These are phyloP conservation scores for Mallotus nudiflorus DNA, from an alignment of 345 rosid species.

Conservation along the genomic window DNA sequence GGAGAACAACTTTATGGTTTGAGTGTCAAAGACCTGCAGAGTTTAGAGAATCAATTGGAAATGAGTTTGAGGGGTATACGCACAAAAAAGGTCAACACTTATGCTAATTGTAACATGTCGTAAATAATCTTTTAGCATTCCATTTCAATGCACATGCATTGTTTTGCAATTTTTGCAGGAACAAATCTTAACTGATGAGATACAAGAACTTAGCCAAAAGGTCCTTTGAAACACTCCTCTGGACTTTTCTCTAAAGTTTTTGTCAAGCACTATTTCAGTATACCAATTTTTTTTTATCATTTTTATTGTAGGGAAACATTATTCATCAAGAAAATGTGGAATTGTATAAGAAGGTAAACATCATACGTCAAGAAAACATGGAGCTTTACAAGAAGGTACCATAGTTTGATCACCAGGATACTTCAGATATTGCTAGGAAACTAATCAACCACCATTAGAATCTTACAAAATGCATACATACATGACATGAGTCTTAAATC, in stretches of 20 bases:
- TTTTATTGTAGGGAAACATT: constrained; percentile 29
- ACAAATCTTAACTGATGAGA: constrained; percentile 47
- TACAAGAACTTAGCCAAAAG: constrained; percentile 56
- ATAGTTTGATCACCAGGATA: neutral
- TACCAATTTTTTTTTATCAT: neutral
- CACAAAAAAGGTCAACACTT: constrained; percentile 51
- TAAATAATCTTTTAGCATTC: neutral
- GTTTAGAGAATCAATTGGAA: constrained; percentile 63
- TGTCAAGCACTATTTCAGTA: neutral
- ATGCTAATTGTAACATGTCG: neutral
- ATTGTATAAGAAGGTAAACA: constrained; percentile 40
- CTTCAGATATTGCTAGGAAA: neutral
- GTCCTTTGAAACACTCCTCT: constrained; percentile 17
- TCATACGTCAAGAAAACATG: constrained; percentile 40
- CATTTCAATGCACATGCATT: neutral
- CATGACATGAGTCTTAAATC: neutral
- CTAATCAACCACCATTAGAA: neutral
- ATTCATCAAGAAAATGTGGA: constrained; percentile 45
- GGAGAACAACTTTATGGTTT: constrained; percentile 75
- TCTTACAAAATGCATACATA: neutral
- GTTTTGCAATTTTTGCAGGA: constrained; percentile 43
- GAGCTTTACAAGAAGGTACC: constrained; percentile 39
- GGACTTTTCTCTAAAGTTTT: neutral
- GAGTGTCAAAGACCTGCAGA: constrained; percentile 50
- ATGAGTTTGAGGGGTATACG: constrained; percentile 65